Conservation (phyloP, 495 filamentous ascomycete genomes). For the Aspergillus mulundensis region DNA sequence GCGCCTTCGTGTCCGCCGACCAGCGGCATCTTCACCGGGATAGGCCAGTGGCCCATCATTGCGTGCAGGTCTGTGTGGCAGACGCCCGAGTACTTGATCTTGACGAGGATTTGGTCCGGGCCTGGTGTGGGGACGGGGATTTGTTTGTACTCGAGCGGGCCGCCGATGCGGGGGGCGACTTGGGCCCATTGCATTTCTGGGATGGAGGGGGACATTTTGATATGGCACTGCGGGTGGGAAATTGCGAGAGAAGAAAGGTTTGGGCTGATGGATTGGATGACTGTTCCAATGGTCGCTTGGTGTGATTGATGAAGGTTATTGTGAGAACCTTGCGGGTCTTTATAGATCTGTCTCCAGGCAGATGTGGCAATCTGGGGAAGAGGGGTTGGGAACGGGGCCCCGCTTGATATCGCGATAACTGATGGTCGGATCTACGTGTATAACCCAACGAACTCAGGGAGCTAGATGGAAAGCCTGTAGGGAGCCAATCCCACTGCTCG, state of each 20-base stretch:
- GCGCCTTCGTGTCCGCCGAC: constrained; percentile 94
- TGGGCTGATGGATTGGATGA: not conserved
- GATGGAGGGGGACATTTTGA: constrained; percentile 44
- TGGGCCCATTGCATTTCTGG: constrained; percentile 83
- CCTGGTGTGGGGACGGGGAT: constrained; percentile 75
- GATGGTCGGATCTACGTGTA: too few species aligned
- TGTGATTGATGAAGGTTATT: not conserved
- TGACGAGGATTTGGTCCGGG: constrained; percentile 84
- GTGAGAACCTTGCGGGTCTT: constrained; percentile 3
- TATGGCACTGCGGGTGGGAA: not conserved
- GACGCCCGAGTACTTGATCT: constrained; percentile 89
- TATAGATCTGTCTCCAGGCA: not conserved
- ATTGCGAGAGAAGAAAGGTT: too few species aligned
- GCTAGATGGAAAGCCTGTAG: too few species aligned
- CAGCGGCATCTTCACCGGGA: constrained; percentile 72
- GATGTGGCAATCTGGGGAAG: not conserved
- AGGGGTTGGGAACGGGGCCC: not conserved
- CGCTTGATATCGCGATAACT: not conserved
- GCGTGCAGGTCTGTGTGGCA: constrained; percentile 90
- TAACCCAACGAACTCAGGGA: too few species aligned
- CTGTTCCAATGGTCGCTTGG: not conserved
- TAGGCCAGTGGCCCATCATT: constrained; percentile 84
- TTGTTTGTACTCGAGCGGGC: constrained; percentile 72
- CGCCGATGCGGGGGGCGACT: constrained; percentile 73
- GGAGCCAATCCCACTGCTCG: too few species aligned